Conservation (phyloP, 495 filamentous ascomycete genomes). For the Xylaria bambusicola region DNA sequence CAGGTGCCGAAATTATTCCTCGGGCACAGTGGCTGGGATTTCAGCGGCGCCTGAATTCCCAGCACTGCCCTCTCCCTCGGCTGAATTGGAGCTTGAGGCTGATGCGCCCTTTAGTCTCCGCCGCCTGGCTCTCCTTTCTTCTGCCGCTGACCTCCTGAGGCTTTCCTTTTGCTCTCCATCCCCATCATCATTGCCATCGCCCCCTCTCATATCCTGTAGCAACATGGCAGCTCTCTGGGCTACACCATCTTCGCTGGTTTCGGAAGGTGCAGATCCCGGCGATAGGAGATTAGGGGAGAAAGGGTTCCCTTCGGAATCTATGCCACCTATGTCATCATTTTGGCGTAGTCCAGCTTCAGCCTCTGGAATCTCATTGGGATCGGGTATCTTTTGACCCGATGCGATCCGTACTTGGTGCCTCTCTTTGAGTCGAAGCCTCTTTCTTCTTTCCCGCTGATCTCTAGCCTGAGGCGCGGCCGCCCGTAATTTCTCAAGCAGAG, state of each 20-base stretch:
- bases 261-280: constrained; percentile 43
- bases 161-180: constrained; percentile 60
- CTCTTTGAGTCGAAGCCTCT: constrained; percentile 84
- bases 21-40: constrained; percentile 21
- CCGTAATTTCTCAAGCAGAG: constrained; percentile 90
- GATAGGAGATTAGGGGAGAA: constrained; percentile 40
- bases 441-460: constrained; percentile 83
- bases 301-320: constrained; percentile 38
- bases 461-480: constrained; percentile 87
- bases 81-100: constrained; percentile 14
- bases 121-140: constrained; percentile 35
- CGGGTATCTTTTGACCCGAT: constrained; percentile 80
- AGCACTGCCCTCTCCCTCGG: constrained; percentile 24
- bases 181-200: constrained; percentile 60
- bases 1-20: constrained; percentile 22
- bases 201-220: constrained; percentile 73
- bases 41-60: constrained; percentile 26
- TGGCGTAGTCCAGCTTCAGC: constrained; percentile 38
- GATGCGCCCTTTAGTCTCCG: constrained; percentile 33
- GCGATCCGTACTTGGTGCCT: constrained; percentile 90
- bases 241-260: constrained; percentile 69
- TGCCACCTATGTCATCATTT: constrained; percentile 21
- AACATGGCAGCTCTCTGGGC: constrained; percentile 81
- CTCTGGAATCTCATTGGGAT: constrained; percentile 57
- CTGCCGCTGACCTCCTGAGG: constrained; percentile 51